Base-by-base conservation (phyloP, 768 basidiomycete species). In the Rossbeevera mucosa region DNA sequence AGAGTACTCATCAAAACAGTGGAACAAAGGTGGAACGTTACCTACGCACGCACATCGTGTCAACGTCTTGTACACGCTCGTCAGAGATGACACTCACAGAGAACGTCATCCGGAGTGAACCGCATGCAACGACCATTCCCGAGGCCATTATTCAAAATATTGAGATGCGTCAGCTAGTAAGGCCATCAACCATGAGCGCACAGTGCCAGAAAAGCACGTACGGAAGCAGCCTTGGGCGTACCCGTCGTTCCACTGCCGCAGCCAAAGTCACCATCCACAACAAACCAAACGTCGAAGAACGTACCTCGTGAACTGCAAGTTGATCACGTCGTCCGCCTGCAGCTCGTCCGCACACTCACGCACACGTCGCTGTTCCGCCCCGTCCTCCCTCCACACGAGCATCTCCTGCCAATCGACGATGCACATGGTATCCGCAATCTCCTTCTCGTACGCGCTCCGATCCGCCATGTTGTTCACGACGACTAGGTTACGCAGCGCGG, bases 241-340 rank as follows among this genome's bases (percentile, higher is more conserved):
- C 88, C 90, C 2, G 90, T 91, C 9, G 91, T 91, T 4, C 88
- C 88, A 59, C 89, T 91, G 56, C 42, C 7, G 6, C 12, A 20
- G 33, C 28, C 26, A 41, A 40, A 7, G 47, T 59, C 45, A 48
- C 50, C 28, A 31, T 22, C 49, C n/a, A 18, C 44, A 22, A 53
- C 11, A 25, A n/a, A 12, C 21, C 24, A 25, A 25, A 26, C 48
- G n/a, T 18, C 9, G n/a, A 22, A 22, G 13, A 20, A 62, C 59
- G 21, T 54, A 87, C 88, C 88, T 91, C 28, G 90, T 92, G 62
- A 91, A 93, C 62, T 93, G 90, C 52, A 93, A 59, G 61, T 90
- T 93, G 44, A 91, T 82, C 5, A 91, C 74, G 25, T 92, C 90
- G 51, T 88, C 81, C 38, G 80, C 78, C 7, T 75, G 48, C 49